Evolutionary conservation across 75 land plant genomes (phyloP).

Genomic region (Sequoiadendron giganteum): DNA sequence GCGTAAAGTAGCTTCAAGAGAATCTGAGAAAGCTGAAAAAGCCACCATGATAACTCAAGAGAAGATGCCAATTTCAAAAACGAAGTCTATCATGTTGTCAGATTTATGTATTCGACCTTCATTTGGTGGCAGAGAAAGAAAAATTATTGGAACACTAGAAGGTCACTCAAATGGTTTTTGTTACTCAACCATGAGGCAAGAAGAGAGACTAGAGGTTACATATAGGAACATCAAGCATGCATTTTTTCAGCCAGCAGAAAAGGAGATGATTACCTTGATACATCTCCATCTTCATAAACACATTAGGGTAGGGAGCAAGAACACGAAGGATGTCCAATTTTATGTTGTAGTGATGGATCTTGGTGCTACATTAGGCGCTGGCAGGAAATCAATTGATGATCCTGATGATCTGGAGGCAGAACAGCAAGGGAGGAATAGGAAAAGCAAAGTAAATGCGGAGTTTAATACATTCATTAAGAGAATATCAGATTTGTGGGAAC

Average conservation of each 20-base stretch:
- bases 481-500: constrained; percentile 52
- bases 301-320: constrained; percentile 50
- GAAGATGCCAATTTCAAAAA: constrained; percentile 32
- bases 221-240: constrained; percentile 54
- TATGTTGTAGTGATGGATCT: constrained; percentile 48
- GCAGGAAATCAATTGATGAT: constrained; percentile 31
- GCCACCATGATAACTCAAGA: constrained; percentile 40
- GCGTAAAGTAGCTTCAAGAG: constrained; percentile 39
- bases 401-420: constrained; percentile 47
- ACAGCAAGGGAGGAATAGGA: constrained; percentile 43
- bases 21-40: constrained; percentile 44
- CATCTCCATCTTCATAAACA: constrained; percentile 48
- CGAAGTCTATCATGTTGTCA: constrained; percentile 41
- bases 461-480: constrained; percentile 43
- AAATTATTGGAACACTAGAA: constrained; percentile 43
- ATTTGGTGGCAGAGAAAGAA: constrained; percentile 42
- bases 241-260: constrained; percentile 52
- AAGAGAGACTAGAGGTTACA: constrained; percentile 40
- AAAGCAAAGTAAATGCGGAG: constrained; percentile 39
- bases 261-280: constrained; percentile 44
- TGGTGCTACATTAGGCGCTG: constrained; percentile 32
- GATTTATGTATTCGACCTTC: constrained; percentile 50
- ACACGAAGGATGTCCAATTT: constrained; percentile 55
- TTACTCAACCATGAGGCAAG: constrained; percentile 50
- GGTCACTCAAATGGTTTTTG: constrained; percentile 39